Conservation (phyloP, 225 moss, liverwort and hornwort species). For the Pseudisothecium myosuroides region DNA sequence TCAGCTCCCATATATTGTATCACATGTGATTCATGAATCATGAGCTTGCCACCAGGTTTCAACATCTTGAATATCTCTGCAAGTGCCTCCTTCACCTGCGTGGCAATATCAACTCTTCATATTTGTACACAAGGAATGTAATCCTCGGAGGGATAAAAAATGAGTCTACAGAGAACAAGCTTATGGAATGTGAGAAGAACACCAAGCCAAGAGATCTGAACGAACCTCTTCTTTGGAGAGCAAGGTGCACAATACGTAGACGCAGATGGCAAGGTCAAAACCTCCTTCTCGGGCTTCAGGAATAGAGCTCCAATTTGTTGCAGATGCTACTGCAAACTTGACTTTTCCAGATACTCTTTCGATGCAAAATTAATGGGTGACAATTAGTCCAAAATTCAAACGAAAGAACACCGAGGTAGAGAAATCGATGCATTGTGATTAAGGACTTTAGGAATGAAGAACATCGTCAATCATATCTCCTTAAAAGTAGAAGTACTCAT, state of each 20-base stretch:
- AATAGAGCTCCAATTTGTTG: constrained; percentile 3
- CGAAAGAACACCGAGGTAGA: neutral
- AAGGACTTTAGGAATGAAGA: neutral
- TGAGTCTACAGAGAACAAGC: neutral
- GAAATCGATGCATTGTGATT: neutral
- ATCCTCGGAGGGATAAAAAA: neutral
- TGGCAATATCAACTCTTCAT: neutral
- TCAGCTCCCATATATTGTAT: neutral
- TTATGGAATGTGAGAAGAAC: neutral
- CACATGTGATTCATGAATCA: neutral
- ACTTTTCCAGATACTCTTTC: neutral
- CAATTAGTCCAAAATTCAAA: neutral
- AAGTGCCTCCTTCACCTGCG: neutral
- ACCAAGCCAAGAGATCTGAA: neutral
- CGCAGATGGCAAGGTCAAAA: constrained; percentile 13
- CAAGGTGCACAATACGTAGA: constrained; percentile 20
- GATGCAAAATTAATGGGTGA: neutral
- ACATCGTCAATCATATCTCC: neutral
- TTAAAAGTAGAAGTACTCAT: neutral
- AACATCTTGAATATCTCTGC: neutral
- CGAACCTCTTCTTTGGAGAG: constrained; percentile 11
- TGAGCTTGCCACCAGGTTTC: constrained; percentile 5
- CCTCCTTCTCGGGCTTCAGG: neutral
- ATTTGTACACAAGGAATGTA: neutral
- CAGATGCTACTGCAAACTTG: neutral